Evolutionary conservation across 1,284 basidiomycete genomes (phyloP), one percentile per base, ranked within the genome.

Genomic region (Heterobasidion annosum): DNA sequence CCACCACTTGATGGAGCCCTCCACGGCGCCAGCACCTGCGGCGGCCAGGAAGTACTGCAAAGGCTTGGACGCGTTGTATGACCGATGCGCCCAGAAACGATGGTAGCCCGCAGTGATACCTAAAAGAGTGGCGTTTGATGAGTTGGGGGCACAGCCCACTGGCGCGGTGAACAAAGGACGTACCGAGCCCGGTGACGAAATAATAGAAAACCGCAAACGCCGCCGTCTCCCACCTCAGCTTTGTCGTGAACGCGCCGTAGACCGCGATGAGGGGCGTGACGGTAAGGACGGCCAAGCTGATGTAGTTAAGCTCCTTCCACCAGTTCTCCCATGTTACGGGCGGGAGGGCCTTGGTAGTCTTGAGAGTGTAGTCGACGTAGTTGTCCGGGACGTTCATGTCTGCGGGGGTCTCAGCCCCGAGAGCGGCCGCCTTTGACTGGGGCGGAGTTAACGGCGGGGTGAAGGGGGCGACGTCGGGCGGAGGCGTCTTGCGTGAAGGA

Each of bases 1-100:
- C 93, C 93, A 96, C 93, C 93, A 96, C 67, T 87, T 86, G 71
- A 95, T 93, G 16, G 91, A 92, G 25, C 93, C 93, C 65, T 96
- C 82, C 35, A 93, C 88, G 10, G 93, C 90, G 54, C 92, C 93
- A 1, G 90, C 85, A 54, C 93, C 93, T 10, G 84, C 79, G 18
- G 87, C 61, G 8, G 90, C 88, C 52, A 95, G 81, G 62, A 81
- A 71, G 68, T 90, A 93, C 67, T 95, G 83, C 3, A 95, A 73
- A 8, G 88, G 83, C 54, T 73, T 75, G 0, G 85, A 83, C n/a
- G 93, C 93, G 65, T 94, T 96, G 71, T 94, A 96, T 0, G 89
- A 77, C 52, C 93, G 83, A 67, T 97, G 94, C 3, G 94, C 88
- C 92, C 93, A 96, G 0, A 95, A 78, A 56, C 94, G 84, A 66